Evolutionary conservation across 257 asterid genomes (phyloP), one percentile per base, ranked within the genome.

Genomic region (Echites panduratus): DNA sequence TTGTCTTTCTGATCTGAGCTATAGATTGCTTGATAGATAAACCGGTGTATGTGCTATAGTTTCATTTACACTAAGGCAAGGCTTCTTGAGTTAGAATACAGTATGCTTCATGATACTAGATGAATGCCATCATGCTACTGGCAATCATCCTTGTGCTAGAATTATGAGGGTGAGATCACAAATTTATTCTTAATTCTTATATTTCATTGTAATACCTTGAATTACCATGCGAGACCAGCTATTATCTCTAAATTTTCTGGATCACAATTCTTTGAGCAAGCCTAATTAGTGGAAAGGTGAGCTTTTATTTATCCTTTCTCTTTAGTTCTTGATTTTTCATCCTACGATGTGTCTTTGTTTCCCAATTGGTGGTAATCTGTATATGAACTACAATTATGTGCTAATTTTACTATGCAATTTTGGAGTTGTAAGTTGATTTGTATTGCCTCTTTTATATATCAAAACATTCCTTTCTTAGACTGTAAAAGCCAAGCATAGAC

Each of bases 131-230:
- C 79, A 71, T 54, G 95, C 97, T 45, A 73, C 88, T 38, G 96
- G 98, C 70, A 89, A 84, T 81, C 98, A 94, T 85, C 97, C 99
- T 16, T 91, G 89, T 79, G 74, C 92, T 14, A 86, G 73, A 81
- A 84, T 91, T 54, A 89, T 94, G 97, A 85, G 83, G 95, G 97
- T 91, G 82, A 71, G 62, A 49, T 62, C 70, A 67, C 56, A 59
- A 65, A 9, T 16, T 58, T 58, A 35, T 75, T 58, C 54, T 52
- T 26, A 16, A 24, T 59, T 56, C 26, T 53, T n/a, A 35, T n/a
- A 68, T 14, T 63, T 47, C 45, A 16, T 58, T 72, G 13, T 5
- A 50, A 27, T 41, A 43, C 48, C 29, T 40, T 54, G 73, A 71
- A 66, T 66, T 40, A 59, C 70, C 50, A 16, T 40, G 27, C 20